Evolutionary conservation across 495 filamentous ascomycete genomes (phyloP).

Genomic region (Aspergillus egyptiacus): DNA sequence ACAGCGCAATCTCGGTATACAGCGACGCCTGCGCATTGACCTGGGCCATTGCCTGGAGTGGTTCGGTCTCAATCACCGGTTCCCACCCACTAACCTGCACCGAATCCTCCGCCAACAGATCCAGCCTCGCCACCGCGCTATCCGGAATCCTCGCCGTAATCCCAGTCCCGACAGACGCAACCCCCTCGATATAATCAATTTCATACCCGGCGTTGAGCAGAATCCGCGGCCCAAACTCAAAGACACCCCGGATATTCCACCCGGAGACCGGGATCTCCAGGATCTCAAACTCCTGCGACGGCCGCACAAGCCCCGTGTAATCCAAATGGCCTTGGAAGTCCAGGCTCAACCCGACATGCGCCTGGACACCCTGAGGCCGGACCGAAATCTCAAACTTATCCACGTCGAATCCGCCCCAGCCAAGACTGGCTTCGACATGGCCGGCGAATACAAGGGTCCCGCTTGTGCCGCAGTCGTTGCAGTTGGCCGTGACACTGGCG

Average conservation of each 20-base stretch:
- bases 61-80: constrained; percentile 8
- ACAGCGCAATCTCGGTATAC: constrained; percentile 10
- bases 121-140: constrained; percentile 5
- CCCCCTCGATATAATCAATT: constrained; percentile 6
- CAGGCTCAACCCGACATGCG: constrained; percentile 8
- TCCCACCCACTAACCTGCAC: constrained; percentile 3
- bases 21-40: constrained; percentile 4
- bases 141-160: constrained; percentile 7
- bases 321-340: constrained; percentile 1
- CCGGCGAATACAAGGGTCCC: constrained; percentile 4
- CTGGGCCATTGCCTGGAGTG: neutral
- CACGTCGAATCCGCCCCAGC: neutral
- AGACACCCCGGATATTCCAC: neutral
- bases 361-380: constrained; percentile 1
- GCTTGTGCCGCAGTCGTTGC: constrained; percentile 5
- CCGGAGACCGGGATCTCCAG: constrained; percentile 6
- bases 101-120: neutral
- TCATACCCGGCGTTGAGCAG: constrained; percentile 5
- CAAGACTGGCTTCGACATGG: constrained; percentile 8
- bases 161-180: neutral
- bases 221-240: constrained; percentile 5
- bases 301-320: neutral
- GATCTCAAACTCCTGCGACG: neutral
- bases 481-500: constrained; percentile 1
- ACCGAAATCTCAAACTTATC: constrained; percentile 10